A percentile compares a stretch with the other conserved stretches of the same genome.
phyloP scores from a whole-genome alignment of 2,329 filamentous ascomycete genomes.

The Verruconis gallopava region DNA sequence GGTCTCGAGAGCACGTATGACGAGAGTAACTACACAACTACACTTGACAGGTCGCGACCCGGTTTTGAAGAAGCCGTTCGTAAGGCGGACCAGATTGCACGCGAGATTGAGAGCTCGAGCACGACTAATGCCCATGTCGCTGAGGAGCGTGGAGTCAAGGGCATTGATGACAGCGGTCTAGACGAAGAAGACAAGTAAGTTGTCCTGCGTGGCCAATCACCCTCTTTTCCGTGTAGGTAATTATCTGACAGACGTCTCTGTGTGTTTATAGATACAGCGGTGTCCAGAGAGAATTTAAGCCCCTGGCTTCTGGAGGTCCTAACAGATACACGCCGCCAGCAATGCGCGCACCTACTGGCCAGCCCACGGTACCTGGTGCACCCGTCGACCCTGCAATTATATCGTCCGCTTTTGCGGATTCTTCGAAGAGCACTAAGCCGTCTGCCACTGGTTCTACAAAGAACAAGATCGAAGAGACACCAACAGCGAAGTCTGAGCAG shows the following conservation, averaged over 20 bases:
- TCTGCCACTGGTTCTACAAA: not conserved
- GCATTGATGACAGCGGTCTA: conserved; percentile 49
- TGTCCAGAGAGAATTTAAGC: conserved; percentile 61
- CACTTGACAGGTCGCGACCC: conserved; percentile 73
- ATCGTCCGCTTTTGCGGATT: conserved; percentile 58
- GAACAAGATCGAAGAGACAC: not conserved
- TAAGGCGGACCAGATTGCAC: conserved; percentile 68
- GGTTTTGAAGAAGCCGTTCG: conserved; percentile 67
- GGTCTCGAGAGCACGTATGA: conserved; percentile 84
- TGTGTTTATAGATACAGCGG: conserved; percentile 63
- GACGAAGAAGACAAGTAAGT: conserved; percentile 88
- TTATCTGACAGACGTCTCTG: conserved; percentile 13
- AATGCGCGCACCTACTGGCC: conserved; percentile 61
- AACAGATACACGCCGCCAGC: conserved; percentile 87
- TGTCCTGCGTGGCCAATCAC: not conserved
- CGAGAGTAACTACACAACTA: conserved; percentile 87
- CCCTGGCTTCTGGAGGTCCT: conserved; percentile 45
- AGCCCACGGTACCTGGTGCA: conserved; percentile 60
- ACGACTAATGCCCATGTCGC: conserved; percentile 70
- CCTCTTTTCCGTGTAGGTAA: not conserved
- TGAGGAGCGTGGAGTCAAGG: conserved; percentile 68
- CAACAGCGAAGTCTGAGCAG: too few relatives aligned
- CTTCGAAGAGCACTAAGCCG: conserved; percentile 15
- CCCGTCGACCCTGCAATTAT: conserved; percentile 85
- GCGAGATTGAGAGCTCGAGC: conserved; percentile 68